Conservation (phyloP, 768 basidiomycete species). For the Cystofilobasidium macerans region DNA sequence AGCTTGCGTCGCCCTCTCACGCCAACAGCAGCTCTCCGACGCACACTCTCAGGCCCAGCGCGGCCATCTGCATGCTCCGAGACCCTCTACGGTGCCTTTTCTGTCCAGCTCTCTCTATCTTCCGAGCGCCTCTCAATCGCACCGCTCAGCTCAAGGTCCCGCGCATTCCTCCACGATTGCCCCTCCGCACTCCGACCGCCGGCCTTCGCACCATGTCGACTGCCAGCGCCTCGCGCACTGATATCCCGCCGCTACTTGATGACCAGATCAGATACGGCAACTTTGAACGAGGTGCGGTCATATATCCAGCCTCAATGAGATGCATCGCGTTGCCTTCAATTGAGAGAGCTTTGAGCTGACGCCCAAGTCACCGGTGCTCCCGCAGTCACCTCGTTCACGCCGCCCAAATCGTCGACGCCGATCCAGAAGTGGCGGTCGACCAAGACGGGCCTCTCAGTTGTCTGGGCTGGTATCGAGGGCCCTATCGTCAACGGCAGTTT, state of each 20-base stretch:
- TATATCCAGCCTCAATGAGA: neutral
- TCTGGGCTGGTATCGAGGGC: slow-evolving; percentile 87
- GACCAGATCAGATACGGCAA: slow-evolving; percentile 20
- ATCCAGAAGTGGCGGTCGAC: slow-evolving; percentile 68
- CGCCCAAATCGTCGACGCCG: slow-evolving; percentile 12
- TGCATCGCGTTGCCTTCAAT: neutral
- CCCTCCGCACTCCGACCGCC: too few species aligned
- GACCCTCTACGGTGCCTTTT: too few species aligned
- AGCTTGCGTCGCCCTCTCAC: too few species aligned
- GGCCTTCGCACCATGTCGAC: too few species aligned
- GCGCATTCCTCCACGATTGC: too few species aligned
- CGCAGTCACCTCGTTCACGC: slow-evolving; percentile 23
- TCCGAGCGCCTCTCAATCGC: too few species aligned
- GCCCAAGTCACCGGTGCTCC: neutral
- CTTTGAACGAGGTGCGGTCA: slow-evolving; percentile 13
- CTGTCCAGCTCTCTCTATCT: too few species aligned
- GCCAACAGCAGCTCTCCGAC: too few species aligned
- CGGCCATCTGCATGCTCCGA: too few species aligned
- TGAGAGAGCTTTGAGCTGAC: neutral
- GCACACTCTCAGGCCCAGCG: too few species aligned
- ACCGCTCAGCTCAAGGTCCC: too few species aligned
- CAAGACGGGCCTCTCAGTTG: slow-evolving; percentile 73
- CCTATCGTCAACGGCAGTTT: slow-evolving; percentile 29
- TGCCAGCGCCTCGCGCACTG: too few species aligned
- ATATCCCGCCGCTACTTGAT: neutral